These are phyloP conservation scores for Rosa persica DNA, from an alignment of 306 rosid species.

Conservation along the genomic window DNA sequence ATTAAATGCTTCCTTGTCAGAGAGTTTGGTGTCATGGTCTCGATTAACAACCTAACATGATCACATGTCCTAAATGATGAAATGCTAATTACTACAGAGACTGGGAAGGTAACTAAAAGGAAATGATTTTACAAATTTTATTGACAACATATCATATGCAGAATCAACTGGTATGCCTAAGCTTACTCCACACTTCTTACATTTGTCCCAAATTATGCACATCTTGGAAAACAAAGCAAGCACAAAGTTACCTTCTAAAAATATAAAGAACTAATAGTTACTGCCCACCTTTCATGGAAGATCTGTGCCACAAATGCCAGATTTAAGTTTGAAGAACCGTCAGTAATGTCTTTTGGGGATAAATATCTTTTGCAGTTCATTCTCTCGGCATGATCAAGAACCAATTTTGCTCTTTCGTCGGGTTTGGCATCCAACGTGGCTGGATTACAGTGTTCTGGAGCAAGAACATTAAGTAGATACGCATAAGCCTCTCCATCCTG, in stretches of 20 bases:
- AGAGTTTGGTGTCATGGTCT: neutral
- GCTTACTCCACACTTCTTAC: neutral
- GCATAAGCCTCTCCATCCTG: conserved; percentile 97
- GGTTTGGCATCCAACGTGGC: conserved; percentile 72
- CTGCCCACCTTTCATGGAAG: conserved; percentile 78
- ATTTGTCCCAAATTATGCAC: neutral
- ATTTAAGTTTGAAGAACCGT: conserved; percentile 83
- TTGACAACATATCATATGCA: conserved; percentile 4
- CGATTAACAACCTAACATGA: neutral
- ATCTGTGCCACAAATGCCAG: conserved; percentile 94
- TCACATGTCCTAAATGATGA: neutral
- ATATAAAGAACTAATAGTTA: neutral
- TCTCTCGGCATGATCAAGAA: conserved; percentile 95
- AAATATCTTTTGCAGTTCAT: conserved; percentile 93
- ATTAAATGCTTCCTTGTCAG: neutral
- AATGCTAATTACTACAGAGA: neutral
- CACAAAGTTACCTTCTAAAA: neutral
- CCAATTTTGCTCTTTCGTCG: conserved; percentile 65
- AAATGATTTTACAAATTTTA: neutral
- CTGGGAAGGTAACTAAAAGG: neutral
- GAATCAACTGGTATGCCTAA: conserved; percentile 1
- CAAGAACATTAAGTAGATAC: conserved; percentile 91
- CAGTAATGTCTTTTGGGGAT: conserved; percentile 71
- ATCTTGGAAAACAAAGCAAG: neutral
- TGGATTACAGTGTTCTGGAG: conserved; percentile 83